phyloP scores from a whole-genome alignment of 768 basidiomycete species.

The Amanita exitialis region DNA sequence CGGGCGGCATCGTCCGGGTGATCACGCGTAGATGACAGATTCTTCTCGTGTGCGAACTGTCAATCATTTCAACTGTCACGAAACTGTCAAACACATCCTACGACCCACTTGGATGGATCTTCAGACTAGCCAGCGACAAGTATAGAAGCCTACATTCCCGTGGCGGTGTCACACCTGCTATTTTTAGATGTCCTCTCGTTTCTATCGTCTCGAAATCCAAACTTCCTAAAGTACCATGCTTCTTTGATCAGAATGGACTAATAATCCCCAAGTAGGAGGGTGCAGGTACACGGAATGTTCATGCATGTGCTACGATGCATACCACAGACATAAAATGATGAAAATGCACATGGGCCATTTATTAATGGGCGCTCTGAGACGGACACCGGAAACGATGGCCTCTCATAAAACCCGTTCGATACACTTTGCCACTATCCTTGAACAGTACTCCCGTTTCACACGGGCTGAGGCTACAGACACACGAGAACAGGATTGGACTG shows the following conservation, averaged over 20 bases:
- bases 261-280: background rate
- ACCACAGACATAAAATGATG: background rate
- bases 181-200: background rate
- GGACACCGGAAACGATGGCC: background rate
- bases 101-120: background rate
- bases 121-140: background rate
- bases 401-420: background rate
- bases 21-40: background rate
- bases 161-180: background rate
- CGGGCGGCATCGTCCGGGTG: background rate
- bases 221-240: background rate
- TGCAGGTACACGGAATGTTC: background rate
- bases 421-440: background rate
- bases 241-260: background rate
- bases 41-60: background rate
- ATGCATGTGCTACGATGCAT: background rate
- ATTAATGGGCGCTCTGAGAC: background rate
- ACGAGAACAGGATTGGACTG: background rate
- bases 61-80: background rate
- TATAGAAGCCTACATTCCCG: background rate
- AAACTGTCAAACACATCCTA: background rate
- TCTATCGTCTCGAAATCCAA: background rate
- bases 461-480: background rate
- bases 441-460: background rate
- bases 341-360: background rate